Evolutionary conservation across 129 eudicot genomes (phyloP).

Genomic region (sunflower (Helianthus annuus)): HanXRQr2.0-SUNRISE NC_035440.2:20370767-20371266

Average conservation of each 20-base stretch:
- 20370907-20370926: slow-evolving; percentile 8
- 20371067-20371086: slow-evolving; percentile 78
- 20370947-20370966: background rate
- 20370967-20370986: background rate
- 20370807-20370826: slow-evolving; percentile 85
- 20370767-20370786: slow-evolving; percentile 87
- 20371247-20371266: no score
- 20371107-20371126: slow-evolving; percentile 89
- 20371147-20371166: slow-evolving; percentile 96
- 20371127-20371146: slow-evolving; percentile 88
- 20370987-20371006: slow-evolving; percentile 71
- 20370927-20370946: slow-evolving; percentile 1
- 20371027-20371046: slow-evolving; percentile 51
- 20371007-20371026: slow-evolving; percentile 53
- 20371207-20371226: background rate
- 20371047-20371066: slow-evolving; percentile 83
- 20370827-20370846: slow-evolving; percentile 95
- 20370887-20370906: slow-evolving; percentile 80
- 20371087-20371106: slow-evolving; percentile 93
- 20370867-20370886: slow-evolving; percentile 87
- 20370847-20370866: slow-evolving; percentile 93
- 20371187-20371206: background rate
- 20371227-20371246: background rate
- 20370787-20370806: slow-evolving; percentile 97
- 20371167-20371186: slow-evolving; percentile 17